Conservation (phyloP, 2,329 filamentous ascomycete species). For the Reticulascus tulasneorum region DNA sequence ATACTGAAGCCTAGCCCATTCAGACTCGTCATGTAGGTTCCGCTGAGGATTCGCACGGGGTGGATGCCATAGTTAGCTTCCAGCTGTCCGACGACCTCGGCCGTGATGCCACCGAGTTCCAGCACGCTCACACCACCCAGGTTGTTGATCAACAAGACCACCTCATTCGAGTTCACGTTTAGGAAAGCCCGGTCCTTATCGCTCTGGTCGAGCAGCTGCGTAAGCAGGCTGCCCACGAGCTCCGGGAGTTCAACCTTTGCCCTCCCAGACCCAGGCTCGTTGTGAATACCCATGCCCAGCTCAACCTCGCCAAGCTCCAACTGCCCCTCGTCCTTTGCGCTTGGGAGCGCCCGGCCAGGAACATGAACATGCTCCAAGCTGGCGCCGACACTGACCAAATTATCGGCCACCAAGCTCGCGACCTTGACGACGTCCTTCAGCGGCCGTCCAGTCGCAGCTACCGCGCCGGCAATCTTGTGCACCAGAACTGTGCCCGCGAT, state of each 20-base stretch:
- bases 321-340: slow-evolving; percentile 46
- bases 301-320: slow-evolving; percentile 56
- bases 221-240: slow-evolving; percentile 62
- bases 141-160: slow-evolving; percentile 71
- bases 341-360: slow-evolving; percentile 60
- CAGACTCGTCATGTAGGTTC: slow-evolving; percentile 75
- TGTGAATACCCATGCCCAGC: slow-evolving; percentile 76
- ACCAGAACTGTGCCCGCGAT: slow-evolving; percentile 90
- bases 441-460: slow-evolving; percentile 66
- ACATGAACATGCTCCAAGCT: slow-evolving; percentile 91
- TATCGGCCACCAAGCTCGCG: slow-evolving; percentile 67
- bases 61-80: slow-evolving; percentile 52
- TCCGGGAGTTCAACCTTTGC: slow-evolving; percentile 48
- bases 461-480: slow-evolving; percentile 82
- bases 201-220: slow-evolving; percentile 60
- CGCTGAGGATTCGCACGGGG: slow-evolving; percentile 61
- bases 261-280: slow-evolving; percentile 57
- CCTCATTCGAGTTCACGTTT: slow-evolving; percentile 56
- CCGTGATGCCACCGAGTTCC: slow-evolving; percentile 68
- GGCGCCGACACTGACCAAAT: slow-evolving; percentile 80
- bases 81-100: slow-evolving; percentile 64
- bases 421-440: slow-evolving; percentile 70
- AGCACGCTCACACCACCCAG: slow-evolving; percentile 69
- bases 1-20: slow-evolving; percentile 75
- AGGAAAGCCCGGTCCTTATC: slow-evolving; percentile 71